Conservation (phyloP, 2,329 filamentous ascomycete species). For the Claviceps sp. region DNA sequence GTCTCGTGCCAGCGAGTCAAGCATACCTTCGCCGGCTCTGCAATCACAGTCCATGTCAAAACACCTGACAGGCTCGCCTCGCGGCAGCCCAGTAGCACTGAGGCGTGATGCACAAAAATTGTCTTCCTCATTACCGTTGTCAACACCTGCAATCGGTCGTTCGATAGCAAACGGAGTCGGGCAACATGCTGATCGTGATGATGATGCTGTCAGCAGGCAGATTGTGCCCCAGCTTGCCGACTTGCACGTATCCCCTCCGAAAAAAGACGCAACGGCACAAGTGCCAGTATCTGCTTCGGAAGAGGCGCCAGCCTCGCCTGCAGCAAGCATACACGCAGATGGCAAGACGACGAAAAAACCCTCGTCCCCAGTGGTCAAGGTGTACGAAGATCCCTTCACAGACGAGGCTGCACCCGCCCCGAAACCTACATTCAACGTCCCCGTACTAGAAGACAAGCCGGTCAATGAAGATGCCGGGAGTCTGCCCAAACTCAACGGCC, state of each 20-base stretch:
- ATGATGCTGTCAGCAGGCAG: slow-evolving; percentile 33
- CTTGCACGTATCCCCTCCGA: slow-evolving; percentile 21
- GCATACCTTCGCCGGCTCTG: slow-evolving; percentile 31
- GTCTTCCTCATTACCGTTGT: not conserved
- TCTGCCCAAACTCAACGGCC: slow-evolving; percentile 15
- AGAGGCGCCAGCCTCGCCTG: slow-evolving; percentile 5
- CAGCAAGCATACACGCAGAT: slow-evolving; percentile 1
- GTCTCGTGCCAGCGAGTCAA: slow-evolving; percentile 37
- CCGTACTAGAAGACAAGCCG: slow-evolving; percentile 46
- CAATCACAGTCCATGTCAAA: slow-evolving; percentile 14
- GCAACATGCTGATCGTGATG: not conserved
- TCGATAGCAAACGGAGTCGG: slow-evolving; percentile 35
- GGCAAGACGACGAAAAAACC: not conserved
- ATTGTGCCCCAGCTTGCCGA: slow-evolving; percentile 34
- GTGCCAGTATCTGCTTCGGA: slow-evolving; percentile 5
- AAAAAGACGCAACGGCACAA: slow-evolving; percentile 5
- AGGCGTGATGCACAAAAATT: slow-evolving; percentile 19
- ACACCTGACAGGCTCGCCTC: slow-evolving; percentile 26
- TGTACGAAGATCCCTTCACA: slow-evolving; percentile 51
- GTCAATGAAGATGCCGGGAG: slow-evolving; percentile 40
- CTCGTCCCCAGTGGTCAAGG: slow-evolving; percentile 25
- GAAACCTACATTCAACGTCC: slow-evolving; percentile 29
- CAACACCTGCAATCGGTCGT: slow-evolving; percentile 25
- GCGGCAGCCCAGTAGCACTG: slow-evolving; percentile 26
- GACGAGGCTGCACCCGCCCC: slow-evolving; percentile 29